Conservation (phyloP, 2,329 filamentous ascomycete species). For the Pezicula neosporulosa region DNA sequence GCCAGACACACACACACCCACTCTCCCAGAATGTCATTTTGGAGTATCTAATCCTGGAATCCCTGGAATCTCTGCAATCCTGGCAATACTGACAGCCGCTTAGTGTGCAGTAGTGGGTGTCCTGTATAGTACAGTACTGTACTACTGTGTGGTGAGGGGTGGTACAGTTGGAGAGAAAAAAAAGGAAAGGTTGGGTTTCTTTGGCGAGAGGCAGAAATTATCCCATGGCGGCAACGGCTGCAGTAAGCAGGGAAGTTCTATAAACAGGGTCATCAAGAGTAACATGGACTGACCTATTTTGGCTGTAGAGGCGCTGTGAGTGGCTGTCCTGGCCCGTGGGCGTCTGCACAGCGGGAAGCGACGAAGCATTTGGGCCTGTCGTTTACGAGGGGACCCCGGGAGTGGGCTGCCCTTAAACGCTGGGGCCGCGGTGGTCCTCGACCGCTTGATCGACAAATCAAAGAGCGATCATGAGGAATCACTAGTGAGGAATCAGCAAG, state of each 20-base stretch:
- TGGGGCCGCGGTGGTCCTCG: constrained; percentile 5
- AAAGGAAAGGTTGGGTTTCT: too few species aligned
- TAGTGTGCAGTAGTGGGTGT: neutral
- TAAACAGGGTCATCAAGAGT: neutral
- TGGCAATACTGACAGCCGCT: neutral
- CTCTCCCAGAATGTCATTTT: neutral
- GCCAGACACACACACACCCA: neutral
- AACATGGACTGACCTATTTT: neutral
- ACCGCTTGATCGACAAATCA: constrained; percentile 9
- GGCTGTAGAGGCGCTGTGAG: neutral
- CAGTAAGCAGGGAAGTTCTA: neutral
- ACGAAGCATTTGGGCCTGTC: neutral
- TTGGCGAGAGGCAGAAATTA: neutral
- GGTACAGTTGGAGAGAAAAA: neutral
- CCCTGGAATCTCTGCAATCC: too few species aligned
- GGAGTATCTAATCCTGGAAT: neutral
- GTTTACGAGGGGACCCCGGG: neutral
- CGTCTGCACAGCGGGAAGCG: constrained; percentile 2
- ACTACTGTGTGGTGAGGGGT: neutral
- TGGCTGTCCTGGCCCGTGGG: neutral
- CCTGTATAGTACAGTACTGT: neutral
- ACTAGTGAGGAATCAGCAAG: neutral
- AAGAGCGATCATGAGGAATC: neutral
- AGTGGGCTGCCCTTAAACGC: constrained; percentile 3
- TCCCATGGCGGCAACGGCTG: neutral